Evolutionary conservation across 129 eudicot genomes (phyloP).

Genomic region (Kitagawia praeruptora): DNA sequence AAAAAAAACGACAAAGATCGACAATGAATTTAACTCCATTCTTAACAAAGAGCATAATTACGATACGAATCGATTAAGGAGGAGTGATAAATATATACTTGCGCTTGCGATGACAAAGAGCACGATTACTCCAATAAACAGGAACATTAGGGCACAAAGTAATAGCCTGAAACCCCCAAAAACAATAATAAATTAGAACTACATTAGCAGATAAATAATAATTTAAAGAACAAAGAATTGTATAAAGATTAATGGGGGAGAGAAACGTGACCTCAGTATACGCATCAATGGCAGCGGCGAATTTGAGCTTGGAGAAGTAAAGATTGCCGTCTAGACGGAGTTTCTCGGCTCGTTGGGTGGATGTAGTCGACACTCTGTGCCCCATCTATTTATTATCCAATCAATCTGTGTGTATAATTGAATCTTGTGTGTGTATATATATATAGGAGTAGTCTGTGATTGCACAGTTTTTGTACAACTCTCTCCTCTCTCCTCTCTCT

Average conservation of each 20-base stretch:
- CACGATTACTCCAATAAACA: constrained; percentile 82
- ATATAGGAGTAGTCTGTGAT: background rate
- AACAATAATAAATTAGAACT: background rate
- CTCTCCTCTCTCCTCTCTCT: too few relatives aligned
- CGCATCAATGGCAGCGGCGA: constrained; percentile 91
- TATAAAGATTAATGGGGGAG: background rate
- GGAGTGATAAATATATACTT: constrained; percentile 27
- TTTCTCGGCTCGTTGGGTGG: constrained; percentile 59
- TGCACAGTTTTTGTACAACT: too few relatives aligned
- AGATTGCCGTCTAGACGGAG: constrained; percentile 65
- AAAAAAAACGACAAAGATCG: background rate
- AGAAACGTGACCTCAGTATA: constrained; percentile 54
- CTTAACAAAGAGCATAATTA: background rate
- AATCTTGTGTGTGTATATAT: background rate
- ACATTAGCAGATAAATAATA: background rate
- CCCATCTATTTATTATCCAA: background rate
- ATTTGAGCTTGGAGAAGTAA: constrained; percentile 49
- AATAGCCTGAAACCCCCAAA: constrained; percentile 49
- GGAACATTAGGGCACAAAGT: constrained; percentile 83
- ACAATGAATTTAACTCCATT: background rate
- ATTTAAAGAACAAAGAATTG: background rate
- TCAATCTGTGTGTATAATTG: background rate
- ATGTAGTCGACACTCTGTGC: background rate
- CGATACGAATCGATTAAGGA: too few relatives aligned
- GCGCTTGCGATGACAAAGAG: constrained; percentile 74